These are phyloP conservation scores for Phytophthora litchii DNA, from an alignment of 352 stramenopile species.

Conservation along the genomic window DNA sequence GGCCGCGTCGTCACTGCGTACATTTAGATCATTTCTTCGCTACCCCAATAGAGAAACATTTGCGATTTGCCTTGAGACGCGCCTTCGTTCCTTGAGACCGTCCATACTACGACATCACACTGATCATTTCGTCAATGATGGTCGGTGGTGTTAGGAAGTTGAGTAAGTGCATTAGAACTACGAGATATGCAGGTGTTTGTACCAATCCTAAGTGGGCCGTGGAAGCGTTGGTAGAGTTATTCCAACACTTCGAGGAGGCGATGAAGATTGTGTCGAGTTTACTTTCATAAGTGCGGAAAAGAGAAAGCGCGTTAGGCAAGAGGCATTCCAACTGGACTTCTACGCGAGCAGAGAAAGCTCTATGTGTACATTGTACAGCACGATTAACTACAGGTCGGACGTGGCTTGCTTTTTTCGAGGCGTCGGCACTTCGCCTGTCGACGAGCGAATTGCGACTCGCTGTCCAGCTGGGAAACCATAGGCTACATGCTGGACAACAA, in stretches of 20 bases:
- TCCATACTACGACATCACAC: slow-evolving; percentile 3
- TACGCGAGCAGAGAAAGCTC: too few relatives aligned
- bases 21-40: slow-evolving; percentile 9
- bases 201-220: too few relatives aligned
- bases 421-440: background rate
- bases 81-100: slow-evolving; percentile 13
- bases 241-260: too few relatives aligned
- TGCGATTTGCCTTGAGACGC: slow-evolving; percentile 22
- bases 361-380: too few relatives aligned
- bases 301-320: too few relatives aligned
- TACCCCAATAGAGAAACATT: slow-evolving; percentile 3
- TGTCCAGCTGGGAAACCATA: background rate
- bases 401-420: background rate
- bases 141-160: too few relatives aligned
- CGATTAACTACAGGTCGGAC: background rate
- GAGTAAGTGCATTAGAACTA: too few relatives aligned
- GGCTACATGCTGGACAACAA: background rate
- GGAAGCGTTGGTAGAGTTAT: too few relatives aligned
- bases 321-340: background rate
- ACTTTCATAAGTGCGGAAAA: too few relatives aligned
- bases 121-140: background rate
- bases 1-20: slow-evolving; percentile 32
- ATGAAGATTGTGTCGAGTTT: too few relatives aligned
- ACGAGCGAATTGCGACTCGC: background rate
- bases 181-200: too few relatives aligned